These are phyloP conservation scores for Mucor saturninus DNA, from an alignment of 371 early-diverging fungal species.

Conservation along the genomic window DNA sequence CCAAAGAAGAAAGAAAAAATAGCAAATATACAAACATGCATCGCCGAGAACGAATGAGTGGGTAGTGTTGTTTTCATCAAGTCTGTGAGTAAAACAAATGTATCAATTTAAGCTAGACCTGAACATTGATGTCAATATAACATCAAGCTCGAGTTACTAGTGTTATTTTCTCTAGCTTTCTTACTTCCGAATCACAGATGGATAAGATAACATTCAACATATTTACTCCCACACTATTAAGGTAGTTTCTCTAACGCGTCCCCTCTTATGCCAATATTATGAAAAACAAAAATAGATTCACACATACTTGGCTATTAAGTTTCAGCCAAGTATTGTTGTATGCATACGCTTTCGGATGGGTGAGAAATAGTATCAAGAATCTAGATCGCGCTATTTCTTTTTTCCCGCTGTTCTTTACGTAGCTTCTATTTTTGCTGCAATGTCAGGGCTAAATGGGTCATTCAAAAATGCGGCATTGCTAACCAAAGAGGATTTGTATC, in stretches of 20 bases:
- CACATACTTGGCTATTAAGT: no score
- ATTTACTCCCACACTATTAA: neutral
- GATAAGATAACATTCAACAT: neutral
- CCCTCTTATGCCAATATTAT: no score
- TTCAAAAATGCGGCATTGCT: neutral
- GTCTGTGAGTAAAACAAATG: conserved; percentile 12
- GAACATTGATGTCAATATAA: neutral
- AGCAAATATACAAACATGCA: neutral
- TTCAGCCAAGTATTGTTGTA: no score
- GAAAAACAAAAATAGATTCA: no score
- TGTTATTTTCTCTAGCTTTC: neutral
- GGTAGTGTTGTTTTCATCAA: neutral
- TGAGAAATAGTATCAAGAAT: neutral
- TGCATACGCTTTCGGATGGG: no score
- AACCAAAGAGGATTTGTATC: neutral
- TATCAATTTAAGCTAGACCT: neutral
- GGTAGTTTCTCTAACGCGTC: no score
- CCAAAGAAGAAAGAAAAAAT: neutral
- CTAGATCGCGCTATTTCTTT: neutral
- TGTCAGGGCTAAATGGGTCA: neutral
- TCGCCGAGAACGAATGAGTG: neutral
- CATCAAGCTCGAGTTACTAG: neutral
- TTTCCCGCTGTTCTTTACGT: neutral
- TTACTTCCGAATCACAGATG: neutral
- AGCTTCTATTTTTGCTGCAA: neutral